Conservation (phyloP, 306 rosid genomes). For the Vigna radiata region DNA sequence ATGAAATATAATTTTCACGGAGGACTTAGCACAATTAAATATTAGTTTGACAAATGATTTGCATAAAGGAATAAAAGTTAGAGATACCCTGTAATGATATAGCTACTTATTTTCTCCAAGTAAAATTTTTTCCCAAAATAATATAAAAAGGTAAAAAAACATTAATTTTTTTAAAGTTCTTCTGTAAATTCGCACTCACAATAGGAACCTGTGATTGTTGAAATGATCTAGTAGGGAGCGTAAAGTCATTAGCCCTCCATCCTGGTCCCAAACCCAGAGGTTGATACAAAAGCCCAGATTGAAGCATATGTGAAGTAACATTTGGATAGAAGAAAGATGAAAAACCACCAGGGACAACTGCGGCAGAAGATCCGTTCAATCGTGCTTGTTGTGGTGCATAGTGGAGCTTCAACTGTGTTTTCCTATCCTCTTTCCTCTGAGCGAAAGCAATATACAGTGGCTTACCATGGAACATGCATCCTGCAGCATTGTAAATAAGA, state of each 20-base stretch:
- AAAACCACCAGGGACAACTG: slow-evolving; percentile 74
- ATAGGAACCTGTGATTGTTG: slow-evolving; percentile 62
- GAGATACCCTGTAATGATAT: not conserved
- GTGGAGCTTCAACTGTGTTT: slow-evolving; percentile 71
- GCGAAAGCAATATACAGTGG: slow-evolving; percentile 87
- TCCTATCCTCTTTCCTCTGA: slow-evolving; percentile 91
- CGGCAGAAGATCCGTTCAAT: slow-evolving; percentile 63
- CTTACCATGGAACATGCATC: slow-evolving; percentile 79
- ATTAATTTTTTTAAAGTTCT: slow-evolving; percentile 7
- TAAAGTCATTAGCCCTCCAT: slow-evolving; percentile 70
- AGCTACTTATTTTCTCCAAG: slow-evolving; percentile 13
- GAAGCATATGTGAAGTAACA: slow-evolving; percentile 65
- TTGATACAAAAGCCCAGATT: slow-evolving; percentile 66
- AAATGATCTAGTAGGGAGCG: slow-evolving; percentile 64
- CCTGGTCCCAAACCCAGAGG: slow-evolving; percentile 70
- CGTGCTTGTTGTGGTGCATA: slow-evolving; percentile 65
- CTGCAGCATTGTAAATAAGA: slow-evolving; percentile 49
- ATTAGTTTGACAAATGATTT: not conserved
- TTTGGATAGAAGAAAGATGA: slow-evolving; percentile 76
- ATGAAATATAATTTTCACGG: slow-evolving; percentile 19
- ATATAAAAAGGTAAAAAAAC: slow-evolving; percentile 26
- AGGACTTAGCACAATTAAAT: not conserved
- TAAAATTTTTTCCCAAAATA: slow-evolving; percentile 1
- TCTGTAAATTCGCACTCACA: slow-evolving; percentile 54
- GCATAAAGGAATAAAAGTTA: not conserved